Conservation (phyloP, 2,329 filamentous ascomycete genomes). For the Sclerotinia nivalis region DNA sequence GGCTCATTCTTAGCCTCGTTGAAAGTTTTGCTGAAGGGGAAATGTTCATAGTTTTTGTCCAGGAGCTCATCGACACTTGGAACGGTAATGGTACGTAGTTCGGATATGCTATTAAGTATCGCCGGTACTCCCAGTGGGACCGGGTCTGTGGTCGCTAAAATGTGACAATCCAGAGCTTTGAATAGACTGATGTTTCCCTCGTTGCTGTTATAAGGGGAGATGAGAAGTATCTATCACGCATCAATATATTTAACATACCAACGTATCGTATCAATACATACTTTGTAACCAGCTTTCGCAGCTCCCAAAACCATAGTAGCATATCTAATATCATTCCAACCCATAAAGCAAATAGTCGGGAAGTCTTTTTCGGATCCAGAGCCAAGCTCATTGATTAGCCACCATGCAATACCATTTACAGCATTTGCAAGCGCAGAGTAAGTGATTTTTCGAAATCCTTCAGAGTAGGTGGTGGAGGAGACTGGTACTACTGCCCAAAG, state of each 20-base stretch:
- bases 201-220: not conserved
- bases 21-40: not conserved
- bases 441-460: not conserved
- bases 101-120: not conserved
- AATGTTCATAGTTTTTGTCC: not conserved
- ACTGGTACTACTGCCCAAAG: not conserved
- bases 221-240: not conserved
- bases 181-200: not conserved
- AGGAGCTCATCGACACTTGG: not conserved
- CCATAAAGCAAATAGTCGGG: not conserved
- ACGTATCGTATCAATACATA: not conserved
- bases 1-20: not conserved
- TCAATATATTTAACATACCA: not conserved
- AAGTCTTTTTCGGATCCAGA: not conserved
- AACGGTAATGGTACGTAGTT: not conserved
- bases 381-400: not conserved
- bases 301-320: not conserved
- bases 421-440: not conserved
- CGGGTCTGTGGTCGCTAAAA: not conserved
- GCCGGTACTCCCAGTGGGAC: not conserved
- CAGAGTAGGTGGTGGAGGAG: not conserved
- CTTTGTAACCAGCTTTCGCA: not conserved
- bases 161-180: not conserved
- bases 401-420: constrained; percentile 5
- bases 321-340: not conserved